Evolutionary conservation across 2,329 filamentous ascomycete genomes (phyloP).

Genomic region (Fusarium pseudonygamai): DNA sequence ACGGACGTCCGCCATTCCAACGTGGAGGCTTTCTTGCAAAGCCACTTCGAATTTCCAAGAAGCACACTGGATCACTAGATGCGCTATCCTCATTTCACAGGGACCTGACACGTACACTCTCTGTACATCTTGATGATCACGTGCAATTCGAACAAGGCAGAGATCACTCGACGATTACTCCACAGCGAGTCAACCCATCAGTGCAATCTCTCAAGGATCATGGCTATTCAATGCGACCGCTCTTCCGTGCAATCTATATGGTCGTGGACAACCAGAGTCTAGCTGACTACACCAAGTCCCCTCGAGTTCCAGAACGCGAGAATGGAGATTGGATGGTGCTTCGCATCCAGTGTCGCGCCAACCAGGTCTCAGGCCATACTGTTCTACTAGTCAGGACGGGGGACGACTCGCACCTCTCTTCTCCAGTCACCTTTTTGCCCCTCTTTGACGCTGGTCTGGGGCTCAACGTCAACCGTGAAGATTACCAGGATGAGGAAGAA

Average conservation of each 20-base stretch:
- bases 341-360: not conserved
- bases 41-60: not conserved
- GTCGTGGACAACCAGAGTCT: not conserved
- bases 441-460: not conserved
- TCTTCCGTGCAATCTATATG: not conserved
- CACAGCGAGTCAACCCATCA: not conserved
- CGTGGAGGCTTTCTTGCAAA: not conserved
- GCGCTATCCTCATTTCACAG: not conserved
- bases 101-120: not conserved
- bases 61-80: not conserved
- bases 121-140: not conserved
- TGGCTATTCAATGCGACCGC: not conserved
- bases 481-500: not conserved
- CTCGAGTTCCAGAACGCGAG: too few relatives aligned
- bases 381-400: not conserved
- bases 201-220: not conserved
- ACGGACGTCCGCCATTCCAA: constrained; percentile 8
- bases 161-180: not conserved
- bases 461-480: not conserved
- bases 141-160: not conserved
- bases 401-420: not conserved
- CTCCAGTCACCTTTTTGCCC: not conserved
- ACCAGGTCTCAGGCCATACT: not conserved
- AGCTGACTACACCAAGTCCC: not conserved
- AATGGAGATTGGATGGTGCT: not conserved